phyloP scores from a whole-genome alignment of 495 filamentous ascomycete species.

The Hypoxylon perforatum region DNA sequence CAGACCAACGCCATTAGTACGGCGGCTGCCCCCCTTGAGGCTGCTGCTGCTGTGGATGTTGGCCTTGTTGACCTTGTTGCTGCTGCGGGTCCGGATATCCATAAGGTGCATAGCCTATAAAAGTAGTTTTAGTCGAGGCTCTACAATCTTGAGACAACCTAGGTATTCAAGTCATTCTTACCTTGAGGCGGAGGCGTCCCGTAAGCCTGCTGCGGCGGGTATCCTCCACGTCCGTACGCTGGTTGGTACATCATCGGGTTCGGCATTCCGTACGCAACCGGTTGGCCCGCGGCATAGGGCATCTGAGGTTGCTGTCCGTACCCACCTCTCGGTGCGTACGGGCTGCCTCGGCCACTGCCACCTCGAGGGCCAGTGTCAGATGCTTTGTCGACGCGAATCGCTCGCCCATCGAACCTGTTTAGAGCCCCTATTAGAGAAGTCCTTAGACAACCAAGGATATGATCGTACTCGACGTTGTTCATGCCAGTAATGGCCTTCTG shows the following conservation, averaged over 20 bases:
- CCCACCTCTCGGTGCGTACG: slow-evolving; percentile 51
- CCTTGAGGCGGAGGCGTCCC: slow-evolving; percentile 55
- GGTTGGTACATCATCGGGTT: slow-evolving; percentile 40
- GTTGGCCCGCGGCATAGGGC: slow-evolving; percentile 43
- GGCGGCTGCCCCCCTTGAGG: slow-evolving; percentile 49
- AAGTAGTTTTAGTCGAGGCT: slow-evolving; percentile 13
- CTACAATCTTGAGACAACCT: background rate
- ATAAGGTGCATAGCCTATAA: slow-evolving; percentile 45
- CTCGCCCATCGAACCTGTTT: slow-evolving; percentile 90
- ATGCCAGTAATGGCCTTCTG: slow-evolving; percentile 81
- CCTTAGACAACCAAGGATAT: background rate
- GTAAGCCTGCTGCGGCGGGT: slow-evolving; percentile 47
- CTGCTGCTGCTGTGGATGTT: slow-evolving; percentile 43
- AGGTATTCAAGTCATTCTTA: slow-evolving; percentile 34
- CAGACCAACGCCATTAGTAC: slow-evolving; percentile 34
- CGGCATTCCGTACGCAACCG: slow-evolving; percentile 42
- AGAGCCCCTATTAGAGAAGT: slow-evolving; percentile 5
- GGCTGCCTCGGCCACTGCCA: slow-evolving; percentile 54
- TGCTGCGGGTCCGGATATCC: slow-evolving; percentile 55
- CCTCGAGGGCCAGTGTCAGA: slow-evolving; percentile 77
- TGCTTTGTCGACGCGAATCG: slow-evolving; percentile 95
- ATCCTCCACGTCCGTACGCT: slow-evolving; percentile 46
- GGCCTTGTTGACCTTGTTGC: slow-evolving; percentile 24
- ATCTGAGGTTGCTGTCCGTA: slow-evolving; percentile 50
- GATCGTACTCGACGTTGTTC: slow-evolving; percentile 92